Conservation (phyloP, 352 stramenopile species). For the Phytophthora melonis region DNA sequence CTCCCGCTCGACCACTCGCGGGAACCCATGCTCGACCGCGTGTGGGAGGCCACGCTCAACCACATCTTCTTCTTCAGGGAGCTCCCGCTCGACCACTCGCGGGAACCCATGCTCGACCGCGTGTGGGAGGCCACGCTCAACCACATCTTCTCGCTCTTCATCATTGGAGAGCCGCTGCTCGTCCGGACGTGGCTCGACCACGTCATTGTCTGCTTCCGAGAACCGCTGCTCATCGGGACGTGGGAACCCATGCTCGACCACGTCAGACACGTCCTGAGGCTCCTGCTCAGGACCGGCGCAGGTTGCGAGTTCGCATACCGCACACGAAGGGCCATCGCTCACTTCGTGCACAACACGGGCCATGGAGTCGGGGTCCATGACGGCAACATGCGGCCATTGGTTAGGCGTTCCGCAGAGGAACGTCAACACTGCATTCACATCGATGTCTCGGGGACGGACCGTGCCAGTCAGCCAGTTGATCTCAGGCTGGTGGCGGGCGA, state of each 20-base stretch:
- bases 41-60: too few relatives aligned
- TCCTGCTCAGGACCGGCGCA: conserved; percentile 17
- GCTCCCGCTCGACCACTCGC: too few relatives aligned
- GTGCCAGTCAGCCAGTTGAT: conserved; percentile 34
- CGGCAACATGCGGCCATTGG: conserved; percentile 1
- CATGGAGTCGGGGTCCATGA: neutral
- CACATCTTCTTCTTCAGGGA: too few relatives aligned
- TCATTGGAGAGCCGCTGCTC: neutral
- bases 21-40: too few relatives aligned
- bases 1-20: neutral
- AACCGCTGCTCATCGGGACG: neutral
- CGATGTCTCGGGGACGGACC: conserved; percentile 22
- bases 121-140: conserved; percentile 3
- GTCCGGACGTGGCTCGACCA: too few relatives aligned
- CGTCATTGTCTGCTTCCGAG: too few relatives aligned
- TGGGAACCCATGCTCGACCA: conserved; percentile 28
- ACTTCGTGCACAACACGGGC: neutral
- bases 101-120: neutral
- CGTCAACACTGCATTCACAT: conserved; percentile 21
- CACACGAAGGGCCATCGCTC: neutral
- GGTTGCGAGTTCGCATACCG: neutral
- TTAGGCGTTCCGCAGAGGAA: conserved; percentile 7
- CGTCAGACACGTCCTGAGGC: conserved; percentile 18
- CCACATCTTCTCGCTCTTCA: neutral
- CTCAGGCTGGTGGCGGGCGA: conserved; percentile 31